Percentiles rank a stretch among this genome's conserved stretches.
Conservation (phyloP, 2,329 filamentous ascomycete species). For the Aspergillus ustus region DNA sequence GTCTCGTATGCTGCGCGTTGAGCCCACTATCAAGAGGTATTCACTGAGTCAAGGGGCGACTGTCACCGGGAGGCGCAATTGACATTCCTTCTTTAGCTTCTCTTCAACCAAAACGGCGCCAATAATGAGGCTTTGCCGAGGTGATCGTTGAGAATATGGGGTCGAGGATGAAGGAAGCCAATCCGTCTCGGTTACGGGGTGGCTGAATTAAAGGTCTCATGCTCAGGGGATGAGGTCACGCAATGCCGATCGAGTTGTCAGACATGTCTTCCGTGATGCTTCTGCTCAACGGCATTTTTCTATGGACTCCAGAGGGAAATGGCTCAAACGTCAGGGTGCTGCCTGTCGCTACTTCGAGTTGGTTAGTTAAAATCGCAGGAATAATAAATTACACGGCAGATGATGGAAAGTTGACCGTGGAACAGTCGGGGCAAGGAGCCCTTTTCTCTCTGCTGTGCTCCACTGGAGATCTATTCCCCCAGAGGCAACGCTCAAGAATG, state of each 20-base stretch:
- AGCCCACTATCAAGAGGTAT: not conserved
- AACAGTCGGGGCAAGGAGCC: not conserved
- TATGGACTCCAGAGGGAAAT: not conserved
- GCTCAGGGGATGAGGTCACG: conserved; percentile 34
- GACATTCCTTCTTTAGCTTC: conserved; percentile 6
- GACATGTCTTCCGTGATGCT: conserved; percentile 1
- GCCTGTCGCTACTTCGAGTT: not conserved
- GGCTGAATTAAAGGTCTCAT: conserved; percentile 21
- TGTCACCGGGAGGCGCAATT: conserved; percentile 2
- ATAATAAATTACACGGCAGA: conserved; percentile 10
- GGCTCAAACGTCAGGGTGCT: not conserved
- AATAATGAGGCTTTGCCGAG: conserved; percentile 11
- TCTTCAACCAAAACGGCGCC: not conserved
- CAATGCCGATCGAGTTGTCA: conserved; percentile 39
- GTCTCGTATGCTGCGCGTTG: not conserved
- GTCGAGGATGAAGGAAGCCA: conserved; percentile 8
- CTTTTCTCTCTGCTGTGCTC: not conserved
- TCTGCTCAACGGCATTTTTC: not conserved
- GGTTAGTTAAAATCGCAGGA: not conserved
- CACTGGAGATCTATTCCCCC: conserved; percentile 33
- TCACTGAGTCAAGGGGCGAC: conserved; percentile 1
- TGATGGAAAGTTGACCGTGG: not conserved
- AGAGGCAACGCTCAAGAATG: conserved; percentile 22
- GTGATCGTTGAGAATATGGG: conserved; percentile 15
- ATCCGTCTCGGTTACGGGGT: conserved; percentile 13